These are phyloP conservation scores for Quercus glauca DNA, from an alignment of 306 rosid species.

Conservation along the genomic window DNA sequence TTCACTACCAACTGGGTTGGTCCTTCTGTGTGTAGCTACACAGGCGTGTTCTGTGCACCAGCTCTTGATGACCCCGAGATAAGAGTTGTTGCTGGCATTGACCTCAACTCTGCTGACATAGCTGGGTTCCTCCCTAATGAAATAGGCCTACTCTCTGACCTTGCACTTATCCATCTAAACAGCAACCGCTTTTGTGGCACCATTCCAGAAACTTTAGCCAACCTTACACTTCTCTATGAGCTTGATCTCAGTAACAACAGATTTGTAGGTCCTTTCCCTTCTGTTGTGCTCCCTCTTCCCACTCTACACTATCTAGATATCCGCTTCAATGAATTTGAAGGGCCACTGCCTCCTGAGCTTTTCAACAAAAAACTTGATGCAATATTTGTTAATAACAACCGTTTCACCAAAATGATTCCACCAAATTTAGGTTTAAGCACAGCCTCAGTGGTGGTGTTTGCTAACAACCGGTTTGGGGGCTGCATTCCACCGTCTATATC, in stretches of 20 bases:
- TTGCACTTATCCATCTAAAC: conserved; percentile 70
- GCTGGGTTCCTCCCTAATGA: conserved; percentile 84
- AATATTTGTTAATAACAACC: conserved; percentile 68
- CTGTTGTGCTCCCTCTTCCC: conserved; percentile 65
- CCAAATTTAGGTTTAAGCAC: conserved; percentile 35
- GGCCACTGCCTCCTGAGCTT: conserved; percentile 66
- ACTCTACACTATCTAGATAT: conserved; percentile 56
- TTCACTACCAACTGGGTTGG: conserved; percentile 71
- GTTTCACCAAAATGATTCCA: conserved; percentile 56
- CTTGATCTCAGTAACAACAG: conserved; percentile 86
- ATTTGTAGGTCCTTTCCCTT: conserved; percentile 82
- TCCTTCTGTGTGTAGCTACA: conserved; percentile 74
- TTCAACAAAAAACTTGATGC: conserved; percentile 66
- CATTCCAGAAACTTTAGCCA: conserved; percentile 51
- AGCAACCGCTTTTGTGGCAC: conserved; percentile 90
- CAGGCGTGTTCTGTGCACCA: conserved; percentile 64
- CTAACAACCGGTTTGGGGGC: conserved; percentile 78
- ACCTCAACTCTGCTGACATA: conserved; percentile 68
- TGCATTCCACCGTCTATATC: conserved; percentile 68
- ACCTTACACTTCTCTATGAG: conserved; percentile 65
- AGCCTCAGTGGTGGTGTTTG: conserved; percentile 72
- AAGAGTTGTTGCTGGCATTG: conserved; percentile 76
- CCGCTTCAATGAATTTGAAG: conserved; percentile 85
- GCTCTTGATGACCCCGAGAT: conserved; percentile 53
- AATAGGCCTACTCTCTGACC: conserved; percentile 68